Percentiles rank a stretch among this genome's conserved stretches.
Evolutionary conservation across 176 grass and related monocot genomes (phyloP).

Genomic region (Oryza meyeriana): DNA sequence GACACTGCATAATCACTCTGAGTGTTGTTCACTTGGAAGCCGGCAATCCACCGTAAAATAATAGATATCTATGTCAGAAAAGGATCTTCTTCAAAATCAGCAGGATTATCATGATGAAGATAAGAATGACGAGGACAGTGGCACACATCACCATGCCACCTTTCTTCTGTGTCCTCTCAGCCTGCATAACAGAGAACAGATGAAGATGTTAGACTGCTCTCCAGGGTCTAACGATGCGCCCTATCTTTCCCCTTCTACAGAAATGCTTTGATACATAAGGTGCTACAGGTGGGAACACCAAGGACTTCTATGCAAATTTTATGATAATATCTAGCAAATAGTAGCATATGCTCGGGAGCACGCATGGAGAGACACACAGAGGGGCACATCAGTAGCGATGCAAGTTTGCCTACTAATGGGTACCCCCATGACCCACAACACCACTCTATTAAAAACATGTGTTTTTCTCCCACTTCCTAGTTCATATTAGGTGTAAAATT

Average conservation of each 20-base stretch:
- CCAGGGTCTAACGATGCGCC: slow-evolving; percentile 19
- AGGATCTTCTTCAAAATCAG: slow-evolving; percentile 78
- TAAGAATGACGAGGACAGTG: slow-evolving; percentile 86
- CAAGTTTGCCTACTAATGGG: too few species aligned
- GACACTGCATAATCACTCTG: slow-evolving; percentile 17
- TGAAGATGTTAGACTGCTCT: slow-evolving; percentile 38
- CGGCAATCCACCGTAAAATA: slow-evolving; percentile 7
- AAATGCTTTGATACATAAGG: neutral
- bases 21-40: slow-evolving; percentile 3
- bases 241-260: slow-evolving; percentile 33
- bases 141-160: slow-evolving; percentile 98
- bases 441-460: too few species aligned
- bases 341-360: neutral
- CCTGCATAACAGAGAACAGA: slow-evolving; percentile 60
- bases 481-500: too few species aligned
- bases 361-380: too few species aligned
- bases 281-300: slow-evolving; percentile 17
- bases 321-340: slow-evolving; percentile 9
- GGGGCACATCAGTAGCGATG: too few species aligned
- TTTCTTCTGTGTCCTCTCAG: slow-evolving; percentile 91
- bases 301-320: neutral
- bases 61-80: slow-evolving; percentile 51
- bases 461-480: too few species aligned
- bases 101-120: slow-evolving; percentile 92
- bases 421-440: too few species aligned